Conservation (phyloP, 768 basidiomycete genomes). For the Paxillus involutus region DNA sequence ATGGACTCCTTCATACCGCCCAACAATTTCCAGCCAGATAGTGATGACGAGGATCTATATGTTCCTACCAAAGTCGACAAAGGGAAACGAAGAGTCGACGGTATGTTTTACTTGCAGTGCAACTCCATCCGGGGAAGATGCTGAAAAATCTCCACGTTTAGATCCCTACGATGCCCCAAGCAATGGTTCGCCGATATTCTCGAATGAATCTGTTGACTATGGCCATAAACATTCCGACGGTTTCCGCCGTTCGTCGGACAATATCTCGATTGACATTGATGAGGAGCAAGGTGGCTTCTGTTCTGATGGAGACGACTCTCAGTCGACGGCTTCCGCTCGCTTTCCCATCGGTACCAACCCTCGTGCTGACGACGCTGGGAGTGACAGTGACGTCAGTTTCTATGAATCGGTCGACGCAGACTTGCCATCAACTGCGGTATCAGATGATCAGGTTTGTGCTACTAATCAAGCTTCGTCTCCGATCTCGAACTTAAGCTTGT, state of each 20-base stretch:
- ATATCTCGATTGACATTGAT: not conserved
- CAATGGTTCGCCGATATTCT: not conserved
- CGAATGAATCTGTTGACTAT: not conserved
- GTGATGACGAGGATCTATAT: not conserved
- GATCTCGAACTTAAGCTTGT: not conserved
- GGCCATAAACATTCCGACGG: not conserved
- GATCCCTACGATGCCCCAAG: not conserved
- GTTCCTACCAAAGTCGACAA: not conserved
- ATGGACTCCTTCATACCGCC: not conserved
- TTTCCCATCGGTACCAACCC: not conserved
- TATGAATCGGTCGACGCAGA: not conserved
- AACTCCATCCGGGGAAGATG: not conserved
- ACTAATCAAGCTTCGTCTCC: not conserved
- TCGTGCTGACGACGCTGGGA: not conserved
- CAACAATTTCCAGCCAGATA: not conserved
- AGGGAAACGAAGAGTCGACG: not conserved
- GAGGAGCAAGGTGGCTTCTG: not conserved
- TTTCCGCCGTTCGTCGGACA: not conserved
- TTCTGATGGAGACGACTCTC: not conserved
- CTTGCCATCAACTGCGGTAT: not conserved
- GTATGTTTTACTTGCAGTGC: not conserved
- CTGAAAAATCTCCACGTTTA: not conserved
- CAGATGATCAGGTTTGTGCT: slow-evolving; percentile 11
- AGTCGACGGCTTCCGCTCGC: not conserved
- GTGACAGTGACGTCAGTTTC: not conserved